Conservation (phyloP, 345 rosid genomes). For the Salix udensis region DNA sequence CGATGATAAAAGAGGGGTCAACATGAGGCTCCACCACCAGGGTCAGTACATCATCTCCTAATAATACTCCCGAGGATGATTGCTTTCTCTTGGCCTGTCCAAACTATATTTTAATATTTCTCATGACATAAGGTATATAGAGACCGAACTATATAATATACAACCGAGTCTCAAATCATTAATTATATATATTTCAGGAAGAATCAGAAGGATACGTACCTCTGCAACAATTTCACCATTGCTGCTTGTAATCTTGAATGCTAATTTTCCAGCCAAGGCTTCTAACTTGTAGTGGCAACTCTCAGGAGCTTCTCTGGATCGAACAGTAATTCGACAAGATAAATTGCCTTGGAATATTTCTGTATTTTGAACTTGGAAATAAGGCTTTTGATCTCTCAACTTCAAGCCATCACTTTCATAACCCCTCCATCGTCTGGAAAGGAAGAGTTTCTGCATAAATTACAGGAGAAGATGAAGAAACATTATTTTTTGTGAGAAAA, state of each 20-base stretch:
- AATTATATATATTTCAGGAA: not conserved
- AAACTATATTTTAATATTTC: not conserved
- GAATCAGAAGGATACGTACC: constrained; percentile 2
- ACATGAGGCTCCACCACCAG: constrained; percentile 34
- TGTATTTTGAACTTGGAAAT: constrained; percentile 7
- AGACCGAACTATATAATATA: not conserved
- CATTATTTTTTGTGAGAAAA: not conserved
- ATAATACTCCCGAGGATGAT: constrained; percentile 22
- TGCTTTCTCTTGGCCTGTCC: constrained; percentile 36
- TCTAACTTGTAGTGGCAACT: constrained; percentile 11
- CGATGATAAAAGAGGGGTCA: constrained; percentile 31
- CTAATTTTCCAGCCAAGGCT: constrained; percentile 17
- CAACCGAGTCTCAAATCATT: not conserved
- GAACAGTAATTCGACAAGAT: constrained; percentile 7
- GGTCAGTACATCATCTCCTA: constrained; percentile 46
- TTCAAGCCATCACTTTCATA: constrained; percentile 20
- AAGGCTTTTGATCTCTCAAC: constrained; percentile 6
- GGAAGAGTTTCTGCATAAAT: constrained; percentile 13
- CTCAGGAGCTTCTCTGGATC: not conserved
- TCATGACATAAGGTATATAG: not conserved
- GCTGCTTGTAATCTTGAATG: constrained; percentile 16
- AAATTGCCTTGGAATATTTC: not conserved
- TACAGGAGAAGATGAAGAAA: not conserved
- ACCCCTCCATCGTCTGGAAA: constrained; percentile 21
- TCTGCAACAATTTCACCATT: constrained; percentile 17